Percentiles rank a stretch among this genome's conserved stretches.
Evolutionary conservation across 208 protist genomes (phyloP).

Genomic region (Trypanosoma melophagium): DNA sequence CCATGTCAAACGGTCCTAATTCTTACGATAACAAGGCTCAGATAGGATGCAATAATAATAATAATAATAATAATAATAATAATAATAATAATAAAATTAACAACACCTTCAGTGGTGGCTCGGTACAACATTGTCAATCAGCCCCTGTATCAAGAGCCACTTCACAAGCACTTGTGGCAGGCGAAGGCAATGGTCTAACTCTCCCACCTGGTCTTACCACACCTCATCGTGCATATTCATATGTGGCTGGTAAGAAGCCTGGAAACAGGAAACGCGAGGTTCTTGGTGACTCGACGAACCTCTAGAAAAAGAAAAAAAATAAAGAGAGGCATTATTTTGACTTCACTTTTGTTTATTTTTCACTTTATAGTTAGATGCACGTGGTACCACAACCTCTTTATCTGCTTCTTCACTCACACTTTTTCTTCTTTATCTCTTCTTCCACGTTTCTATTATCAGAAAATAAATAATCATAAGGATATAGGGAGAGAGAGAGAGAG

Average conservation of each 20-base stretch:
- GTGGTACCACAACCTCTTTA: background rate
- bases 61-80: background rate
- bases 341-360: background rate
- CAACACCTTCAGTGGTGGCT: too few species aligned
- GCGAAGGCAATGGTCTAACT: background rate
- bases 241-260: slow-evolving; percentile 41
- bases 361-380: background rate
- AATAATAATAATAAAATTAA: too few species aligned
- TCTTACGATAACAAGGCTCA: background rate
- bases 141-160: slow-evolving; percentile 54
- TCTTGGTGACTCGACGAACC: slow-evolving; percentile 70
- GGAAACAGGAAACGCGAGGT: slow-evolving; percentile 59
- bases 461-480: background rate
- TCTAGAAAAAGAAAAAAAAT: slow-evolving; percentile 21
- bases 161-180: slow-evolving; percentile 49
- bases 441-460: background rate
- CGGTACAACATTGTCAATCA: slow-evolving; percentile 21
- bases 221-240: slow-evolving; percentile 55
- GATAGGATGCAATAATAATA: background rate
- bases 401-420: background rate
- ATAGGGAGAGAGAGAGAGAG: background rate
- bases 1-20: background rate
- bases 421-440: slow-evolving; percentile 1
- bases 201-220: slow-evolving; percentile 30
- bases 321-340: background rate